Conservation (phyloP, 768 basidiomycete genomes). For the Leccinum rimulosum region DNA sequence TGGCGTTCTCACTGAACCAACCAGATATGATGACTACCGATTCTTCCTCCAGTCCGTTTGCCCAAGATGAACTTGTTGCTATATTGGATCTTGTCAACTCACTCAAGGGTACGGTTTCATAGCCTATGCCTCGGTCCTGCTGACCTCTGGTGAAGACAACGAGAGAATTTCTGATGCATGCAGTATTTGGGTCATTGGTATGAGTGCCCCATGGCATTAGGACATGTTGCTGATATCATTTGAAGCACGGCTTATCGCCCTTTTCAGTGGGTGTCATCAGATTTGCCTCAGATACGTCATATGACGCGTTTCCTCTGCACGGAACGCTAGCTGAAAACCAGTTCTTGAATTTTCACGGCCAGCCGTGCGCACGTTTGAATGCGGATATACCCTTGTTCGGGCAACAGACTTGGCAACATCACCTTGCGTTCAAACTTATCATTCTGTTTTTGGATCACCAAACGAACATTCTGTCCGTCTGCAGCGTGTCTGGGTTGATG, state of each 20-base stretch:
- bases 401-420: slow-evolving; percentile 7
- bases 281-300: background rate
- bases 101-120: slow-evolving; percentile 4
- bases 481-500: slow-evolving; percentile 13
- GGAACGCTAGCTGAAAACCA: slow-evolving; percentile 10
- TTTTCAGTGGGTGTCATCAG: slow-evolving; percentile 8
- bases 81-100: slow-evolving; percentile 16
- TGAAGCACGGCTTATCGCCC: slow-evolving; percentile 13
- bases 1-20: background rate
- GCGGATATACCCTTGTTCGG: slow-evolving; percentile 9
- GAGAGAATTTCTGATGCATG: background rate
- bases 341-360: slow-evolving; percentile 14
- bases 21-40: slow-evolving; percentile 17
- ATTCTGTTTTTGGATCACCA: slow-evolving; percentile 1
- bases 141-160: slow-evolving; percentile 3
- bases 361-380: slow-evolving; percentile 10
- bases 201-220: background rate
- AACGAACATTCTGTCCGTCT: slow-evolving; percentile 14
- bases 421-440: background rate
- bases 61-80: slow-evolving; percentile 11
- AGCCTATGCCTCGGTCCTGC: background rate
- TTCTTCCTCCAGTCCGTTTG: slow-evolving; percentile 17
- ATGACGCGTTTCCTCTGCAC: background rate
- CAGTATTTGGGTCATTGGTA: slow-evolving; percentile 16
- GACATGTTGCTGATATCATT: background rate